Conservation (phyloP, 2,329 filamentous ascomycete genomes). For the Amphichorda felina region DNA sequence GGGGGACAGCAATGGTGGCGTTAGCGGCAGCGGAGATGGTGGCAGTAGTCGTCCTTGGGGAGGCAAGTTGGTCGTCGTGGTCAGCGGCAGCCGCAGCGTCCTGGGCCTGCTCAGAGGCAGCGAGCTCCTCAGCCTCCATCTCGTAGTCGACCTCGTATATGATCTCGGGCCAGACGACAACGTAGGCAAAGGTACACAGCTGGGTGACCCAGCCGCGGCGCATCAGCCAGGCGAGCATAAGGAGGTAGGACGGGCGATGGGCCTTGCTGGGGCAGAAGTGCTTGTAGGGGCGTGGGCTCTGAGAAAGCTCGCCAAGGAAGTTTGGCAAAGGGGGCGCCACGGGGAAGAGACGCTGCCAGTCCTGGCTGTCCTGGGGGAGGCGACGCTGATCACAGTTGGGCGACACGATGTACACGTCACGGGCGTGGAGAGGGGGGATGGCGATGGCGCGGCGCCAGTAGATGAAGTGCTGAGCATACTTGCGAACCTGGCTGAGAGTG, state of each 20-base stretch:
- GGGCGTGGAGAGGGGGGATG: conserved; percentile 78
- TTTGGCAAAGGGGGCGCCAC: conserved; percentile 73
- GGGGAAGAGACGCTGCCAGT: conserved; percentile 71
- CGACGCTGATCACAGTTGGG: conserved; percentile 73
- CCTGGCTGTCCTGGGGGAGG: conserved; percentile 54
- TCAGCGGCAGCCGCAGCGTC: conserved; percentile 2
- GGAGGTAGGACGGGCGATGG: conserved; percentile 77
- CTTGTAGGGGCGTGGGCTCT: conserved; percentile 71
- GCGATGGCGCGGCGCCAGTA: conserved; percentile 92
- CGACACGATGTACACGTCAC: conserved; percentile 84
- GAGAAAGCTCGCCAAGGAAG: conserved; percentile 75
- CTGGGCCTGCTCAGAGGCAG: conserved; percentile 13
- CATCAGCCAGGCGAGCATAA: conserved; percentile 88
- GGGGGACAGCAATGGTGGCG: conserved; percentile 7
- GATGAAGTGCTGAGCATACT: conserved; percentile 84
- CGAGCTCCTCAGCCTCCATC: conserved; percentile 53
- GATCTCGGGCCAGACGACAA: conserved; percentile 73
- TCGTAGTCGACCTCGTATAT: conserved; percentile 68
- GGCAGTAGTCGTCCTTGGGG: conserved; percentile 2
- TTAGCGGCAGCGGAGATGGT: conserved; percentile 4
- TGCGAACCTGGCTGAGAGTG: conserved; percentile 67
- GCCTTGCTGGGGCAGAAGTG: conserved; percentile 76
- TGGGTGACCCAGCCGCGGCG: conserved; percentile 90
- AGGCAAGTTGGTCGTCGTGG: conserved; percentile 1
- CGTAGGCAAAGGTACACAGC: conserved; percentile 81